Conservation (phyloP, 345 rosid species). For the Eucalyptus sideroxylon region DNA sequence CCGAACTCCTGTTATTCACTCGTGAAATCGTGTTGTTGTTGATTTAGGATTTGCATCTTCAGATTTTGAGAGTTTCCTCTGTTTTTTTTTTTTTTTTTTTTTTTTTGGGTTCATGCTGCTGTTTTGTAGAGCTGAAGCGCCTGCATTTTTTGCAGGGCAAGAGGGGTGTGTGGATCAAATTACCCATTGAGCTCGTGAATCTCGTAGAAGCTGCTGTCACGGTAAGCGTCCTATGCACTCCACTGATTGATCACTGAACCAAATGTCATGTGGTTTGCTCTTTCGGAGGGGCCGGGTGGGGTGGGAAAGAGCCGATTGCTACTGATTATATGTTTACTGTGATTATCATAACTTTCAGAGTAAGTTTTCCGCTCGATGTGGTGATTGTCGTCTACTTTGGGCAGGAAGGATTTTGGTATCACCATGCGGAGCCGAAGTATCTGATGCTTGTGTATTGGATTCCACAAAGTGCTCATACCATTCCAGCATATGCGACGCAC, state of each 20-base stretch:
- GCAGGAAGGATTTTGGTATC: slow-evolving; percentile 90
- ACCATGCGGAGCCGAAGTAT: slow-evolving; percentile 81
- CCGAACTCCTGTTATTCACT: not conserved
- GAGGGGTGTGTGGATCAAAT: slow-evolving; percentile 83
- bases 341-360: not conserved
- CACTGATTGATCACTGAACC: not conserved
- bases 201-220: slow-evolving; percentile 68
- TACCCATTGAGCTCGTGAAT: slow-evolving; percentile 51
- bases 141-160: slow-evolving; percentile 41
- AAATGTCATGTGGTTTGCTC: not conserved
- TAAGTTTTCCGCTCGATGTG: not conserved
- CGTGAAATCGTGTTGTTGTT: not conserved
- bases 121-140: not conserved
- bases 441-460: slow-evolving; percentile 87
- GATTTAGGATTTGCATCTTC: not conserved
- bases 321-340: not conserved
- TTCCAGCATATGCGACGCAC: slow-evolving; percentile 87
- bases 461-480: slow-evolving; percentile 39
- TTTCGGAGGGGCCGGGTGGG: not conserved
- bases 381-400: not conserved
- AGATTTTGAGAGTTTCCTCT: not conserved
- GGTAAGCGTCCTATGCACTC: slow-evolving; percentile 14
- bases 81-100: too few relatives aligned
- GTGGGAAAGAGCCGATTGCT: not conserved
- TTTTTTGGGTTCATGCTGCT: not conserved